Base-by-base conservation (phyloP, 306 rosid genomes). In the Gillenia trifoliata region DNA sequence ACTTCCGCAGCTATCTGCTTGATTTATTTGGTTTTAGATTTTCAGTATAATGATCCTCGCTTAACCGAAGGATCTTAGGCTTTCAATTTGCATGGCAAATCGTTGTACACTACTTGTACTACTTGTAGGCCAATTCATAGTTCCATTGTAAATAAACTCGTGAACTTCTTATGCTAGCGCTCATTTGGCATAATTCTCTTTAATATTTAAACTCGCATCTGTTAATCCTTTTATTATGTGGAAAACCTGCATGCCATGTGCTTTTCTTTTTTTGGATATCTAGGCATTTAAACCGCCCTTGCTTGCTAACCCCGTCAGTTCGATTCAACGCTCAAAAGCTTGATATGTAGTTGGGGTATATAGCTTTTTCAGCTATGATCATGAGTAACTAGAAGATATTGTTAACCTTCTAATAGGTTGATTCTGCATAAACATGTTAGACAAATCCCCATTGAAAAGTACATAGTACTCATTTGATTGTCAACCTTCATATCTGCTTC, bases 141-240 rank as follows among this genome's bases (percentile, higher is more conserved):
- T 59, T 73, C 63, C 49, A 22, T 28, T 82, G 82, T 82, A 73
- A 78, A 82, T 77, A 77, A 68, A 50, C 79, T 72, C 64, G 19
- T 40, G 40, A 68, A 64, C 72, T 60, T 13, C 50, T 30, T 66
- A 12, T 77, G 68, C 59, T 47, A 56, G 28, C 26, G 29, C 16
- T 69, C 65, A 72, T 55, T 59, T 75, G 74, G 63, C 17, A 17
- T 55, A 28, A 49, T 49, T 76, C 66, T 56, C 57, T 66, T 6
- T 43, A 30, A 22, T 30, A 65, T 72, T 41, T 3, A 34, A 71
- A 16, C 7, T 29, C 36, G 20, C 33, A 25, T 72, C 34, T 64
- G 20, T 29, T 72, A n/a, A 52, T 71, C 49, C 16, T 55, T 28
- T 9, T 34, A n/a, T 70, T 34, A 25, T 55, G 17, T 54, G 22